Evolutionary conservation across 495 filamentous ascomycete species (phyloP).

Genomic region (Cairneyella variabilis): DNA sequence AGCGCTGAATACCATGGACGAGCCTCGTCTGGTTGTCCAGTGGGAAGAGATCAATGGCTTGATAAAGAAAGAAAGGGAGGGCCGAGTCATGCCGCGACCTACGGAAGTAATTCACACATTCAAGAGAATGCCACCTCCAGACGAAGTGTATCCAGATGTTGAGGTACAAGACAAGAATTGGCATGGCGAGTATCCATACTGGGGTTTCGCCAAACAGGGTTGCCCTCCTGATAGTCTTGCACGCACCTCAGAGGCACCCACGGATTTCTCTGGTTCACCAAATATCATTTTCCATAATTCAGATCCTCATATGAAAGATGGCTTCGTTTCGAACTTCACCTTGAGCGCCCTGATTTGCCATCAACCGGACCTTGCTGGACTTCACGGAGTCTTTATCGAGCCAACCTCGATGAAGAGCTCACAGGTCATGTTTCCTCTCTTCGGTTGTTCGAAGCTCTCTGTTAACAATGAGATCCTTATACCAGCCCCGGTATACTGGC

Average conservation of each 20-base stretch:
- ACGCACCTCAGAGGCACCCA: conserved; percentile 35
- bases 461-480: conserved; percentile 77
- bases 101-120: conserved; percentile 6
- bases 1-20: conserved; percentile 64
- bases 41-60: conserved; percentile 58
- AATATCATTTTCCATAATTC: neutral
- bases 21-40: conserved; percentile 59
- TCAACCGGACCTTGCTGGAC: conserved; percentile 45
- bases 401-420: conserved; percentile 52
- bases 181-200: conserved; percentile 21
- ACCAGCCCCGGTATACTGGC: conserved; percentile 70
- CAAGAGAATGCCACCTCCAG: neutral
- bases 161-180: conserved; percentile 30
- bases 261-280: conserved; percentile 29
- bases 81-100: conserved; percentile 33
- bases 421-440: conserved; percentile 59
- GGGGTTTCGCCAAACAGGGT: conserved; percentile 41
- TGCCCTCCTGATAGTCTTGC: conserved; percentile 57
- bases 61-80: conserved; percentile 47
- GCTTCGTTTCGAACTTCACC: conserved; percentile 62
- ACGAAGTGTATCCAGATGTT: conserved; percentile 8
- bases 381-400: conserved; percentile 68
- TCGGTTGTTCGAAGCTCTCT: conserved; percentile 67
- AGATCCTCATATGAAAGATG: conserved; percentile 44
- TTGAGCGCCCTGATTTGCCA: conserved; percentile 58